Base-by-base conservation (phyloP, 2,329 filamentous ascomycete species). In the Fusarium succisae region DNA sequence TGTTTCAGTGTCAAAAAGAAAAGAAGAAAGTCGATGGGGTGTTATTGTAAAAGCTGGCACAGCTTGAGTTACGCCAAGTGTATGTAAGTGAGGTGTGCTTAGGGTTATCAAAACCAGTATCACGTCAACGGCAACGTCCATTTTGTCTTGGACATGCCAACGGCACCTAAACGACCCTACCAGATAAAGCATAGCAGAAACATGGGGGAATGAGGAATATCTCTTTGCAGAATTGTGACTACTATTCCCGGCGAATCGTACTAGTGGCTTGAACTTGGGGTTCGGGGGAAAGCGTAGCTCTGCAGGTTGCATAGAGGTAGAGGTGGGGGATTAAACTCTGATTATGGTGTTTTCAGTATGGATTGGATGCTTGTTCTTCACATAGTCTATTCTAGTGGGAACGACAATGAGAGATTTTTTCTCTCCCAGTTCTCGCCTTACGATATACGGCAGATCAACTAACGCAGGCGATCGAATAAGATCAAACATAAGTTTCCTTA, bases 391-490 rank as follows among this genome's bases (percentile, higher is more conserved):
- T 20, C 54, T 56, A 57, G 60, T 61, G 66, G 58, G 71, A 60
- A 53, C 51, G 47, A 68, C 48, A 51, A 54, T 69, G 67, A 66
- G 71, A 74, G 61, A 65, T 72, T 74, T 74, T 61, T 64, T 60
- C 18, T 38, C 48, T 60, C 15, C 28, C 51, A 28, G 24, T n/a
- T 32, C 53, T 54, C 51, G 12, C 35, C 20, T 45, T 51, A 22
- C 45, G 32, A 65, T 58, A 35, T 32, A 60, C 26, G 37, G 50
- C 26, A 66, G n/a, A 73, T 44, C 14, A 62, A 57, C 22, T 30
- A 45, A 32, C 47, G n/a, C 38, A 63, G 53, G 30, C 24, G 53
- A 70, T 62, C 45, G 53, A 66, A 58, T 45, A 50, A 50, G 53
- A 70, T 38, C 48, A 71, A 63, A 32, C 51, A 55, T 12, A 32